Evolutionary conservation across 805 yeast species (phyloP), one percentile per base, ranked within the genome.

Genomic region (Candida silvatica): DNA sequence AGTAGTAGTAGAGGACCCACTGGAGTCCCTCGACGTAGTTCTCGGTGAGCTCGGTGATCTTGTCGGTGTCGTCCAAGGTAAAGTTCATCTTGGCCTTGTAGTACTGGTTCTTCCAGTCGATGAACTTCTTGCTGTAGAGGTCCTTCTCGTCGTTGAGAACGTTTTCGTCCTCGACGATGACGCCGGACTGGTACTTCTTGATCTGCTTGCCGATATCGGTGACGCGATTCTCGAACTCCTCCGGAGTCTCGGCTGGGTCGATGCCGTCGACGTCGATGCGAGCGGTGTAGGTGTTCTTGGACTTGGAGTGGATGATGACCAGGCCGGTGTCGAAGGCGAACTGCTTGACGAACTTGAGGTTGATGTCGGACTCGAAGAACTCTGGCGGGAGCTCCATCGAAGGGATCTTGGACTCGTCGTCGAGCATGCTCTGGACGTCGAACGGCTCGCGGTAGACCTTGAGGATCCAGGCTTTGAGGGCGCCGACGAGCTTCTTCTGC

Each of bases 1-100:
- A 90, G 59, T 90, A 90, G 62, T 90, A 90, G 51, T 71, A 77
- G 56, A 92, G 64, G 11, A 92, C 97, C 98, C 98, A 90, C 61
- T 90, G 98, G 42, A 90, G 67, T 44, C 98, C 98, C 58, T 88
- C 95, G 28, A 92, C 67, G 52, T 88, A 92, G 52, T 84, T 87
- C 45, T 76, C 75, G 6, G 94, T 71, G 43, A 86, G 54, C 7
- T 74, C 77, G n/a, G 55, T 57, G 44, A 88, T 59, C 38, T 72
- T 58, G 1, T 73, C 80, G 17, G 68, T 71, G 44, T 80, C 80
- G 23, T 74, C 57, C 37, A 77, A 66, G 4, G 79, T 66, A 42
- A 85, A 85, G 2, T 73, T 75, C 41, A 92, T 65, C 52, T 92
- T 92, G n/a, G 74, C 74, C 41, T 73, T 70, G 58, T 92, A 92